A percentile compares a stretch with the other conserved stretches of the same genome.
These are phyloP conservation scores for Ophiostoma sp. DNA, from an alignment of 2,329 filamentous ascomycete species.

Conservation along the genomic window DNA sequence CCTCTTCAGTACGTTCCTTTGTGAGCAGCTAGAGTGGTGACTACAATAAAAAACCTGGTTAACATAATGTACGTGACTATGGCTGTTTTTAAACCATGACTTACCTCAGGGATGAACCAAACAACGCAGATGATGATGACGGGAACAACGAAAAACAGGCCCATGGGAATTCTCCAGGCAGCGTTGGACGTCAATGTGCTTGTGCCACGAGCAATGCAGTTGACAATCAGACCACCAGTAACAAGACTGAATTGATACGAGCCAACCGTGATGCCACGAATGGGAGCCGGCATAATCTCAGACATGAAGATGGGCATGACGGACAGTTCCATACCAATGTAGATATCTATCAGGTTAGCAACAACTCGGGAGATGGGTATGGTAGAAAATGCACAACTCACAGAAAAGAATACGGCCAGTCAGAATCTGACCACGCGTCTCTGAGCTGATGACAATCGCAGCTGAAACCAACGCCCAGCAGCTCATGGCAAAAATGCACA, in stretches of 20 bases:
- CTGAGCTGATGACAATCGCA: background rate
- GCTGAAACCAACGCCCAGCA: background rate
- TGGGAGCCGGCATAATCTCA: slow-evolving; percentile 26
- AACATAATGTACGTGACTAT: background rate
- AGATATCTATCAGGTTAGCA: background rate
- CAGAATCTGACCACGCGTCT: background rate
- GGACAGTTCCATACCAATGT: slow-evolving; percentile 7
- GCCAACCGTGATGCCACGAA: slow-evolving; percentile 39
- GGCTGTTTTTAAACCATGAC: background rate
- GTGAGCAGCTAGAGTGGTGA: background rate
- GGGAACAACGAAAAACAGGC: background rate
- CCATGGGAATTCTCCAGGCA: background rate
- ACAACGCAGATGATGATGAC: background rate
- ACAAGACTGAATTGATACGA: slow-evolving; percentile 24
- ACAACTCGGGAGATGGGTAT: background rate
- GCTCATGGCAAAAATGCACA: slow-evolving; percentile 9
- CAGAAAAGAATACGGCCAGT: background rate
- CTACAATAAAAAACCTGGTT: background rate
- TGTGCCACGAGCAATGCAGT: background rate
- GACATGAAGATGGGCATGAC: slow-evolving; percentile 17
- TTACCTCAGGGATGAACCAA: background rate
- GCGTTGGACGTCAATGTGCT: background rate
- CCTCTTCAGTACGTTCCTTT: background rate
- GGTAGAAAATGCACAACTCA: background rate
- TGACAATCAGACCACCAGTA: background rate